Conservation (phyloP, 208 protist genomes). For the Leishmania tropica region DNA sequence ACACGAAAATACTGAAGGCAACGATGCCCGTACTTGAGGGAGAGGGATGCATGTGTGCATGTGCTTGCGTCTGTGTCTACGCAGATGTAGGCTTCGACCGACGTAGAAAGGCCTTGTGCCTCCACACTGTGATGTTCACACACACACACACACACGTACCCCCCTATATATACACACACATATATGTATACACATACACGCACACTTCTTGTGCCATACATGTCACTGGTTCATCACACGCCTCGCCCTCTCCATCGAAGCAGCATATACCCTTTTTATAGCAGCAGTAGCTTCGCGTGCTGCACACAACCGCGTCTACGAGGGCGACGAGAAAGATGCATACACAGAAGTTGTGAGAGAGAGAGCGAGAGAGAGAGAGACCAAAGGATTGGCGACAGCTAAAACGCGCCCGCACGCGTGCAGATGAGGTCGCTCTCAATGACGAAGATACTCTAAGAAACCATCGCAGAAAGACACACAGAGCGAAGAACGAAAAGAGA, state of each 20-base stretch:
- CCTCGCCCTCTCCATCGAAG: not conserved
- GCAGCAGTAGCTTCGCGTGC: not conserved
- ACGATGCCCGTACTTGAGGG: not conserved
- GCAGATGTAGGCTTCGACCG: not conserved
- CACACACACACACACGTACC: no score
- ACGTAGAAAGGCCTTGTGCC: not conserved
- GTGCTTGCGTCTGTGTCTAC: not conserved
- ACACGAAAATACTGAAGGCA: not conserved
- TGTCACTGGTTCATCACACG: not conserved
- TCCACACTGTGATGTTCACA: no score
- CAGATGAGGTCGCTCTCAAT: not conserved
- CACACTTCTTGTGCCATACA: not conserved
- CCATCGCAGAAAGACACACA: not conserved
- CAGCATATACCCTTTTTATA: not conserved
- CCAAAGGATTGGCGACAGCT: not conserved
- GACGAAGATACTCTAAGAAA: slow-evolving; percentile 1
- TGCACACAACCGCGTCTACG: not conserved
- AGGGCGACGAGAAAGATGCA: not conserved
- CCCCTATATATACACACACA: not conserved
- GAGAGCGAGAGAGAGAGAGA: slow-evolving; percentile 10
- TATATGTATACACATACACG: not conserved
- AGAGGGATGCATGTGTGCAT: not conserved
- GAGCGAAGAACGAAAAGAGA: not conserved
- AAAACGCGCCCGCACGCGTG: not conserved
- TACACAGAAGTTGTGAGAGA: not conserved